Evolutionary conservation across 768 basidiomycete species (phyloP).

Genomic region (Dentipellis fragilis): DNA sequence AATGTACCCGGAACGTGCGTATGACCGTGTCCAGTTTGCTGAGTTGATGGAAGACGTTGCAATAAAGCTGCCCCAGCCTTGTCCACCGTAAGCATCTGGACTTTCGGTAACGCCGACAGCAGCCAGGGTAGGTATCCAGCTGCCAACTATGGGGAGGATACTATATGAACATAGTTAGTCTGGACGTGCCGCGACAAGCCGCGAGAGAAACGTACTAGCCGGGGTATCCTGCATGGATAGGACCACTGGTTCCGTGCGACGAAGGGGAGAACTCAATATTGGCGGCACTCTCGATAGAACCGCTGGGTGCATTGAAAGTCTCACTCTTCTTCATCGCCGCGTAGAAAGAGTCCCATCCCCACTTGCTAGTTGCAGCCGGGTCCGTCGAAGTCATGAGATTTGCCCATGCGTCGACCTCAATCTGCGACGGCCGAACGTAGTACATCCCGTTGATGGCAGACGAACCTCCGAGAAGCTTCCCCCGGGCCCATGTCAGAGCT

Average conservation of each 20-base stretch:
- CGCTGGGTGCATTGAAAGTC: constrained; percentile 42
- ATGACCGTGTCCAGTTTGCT: constrained; percentile 52
- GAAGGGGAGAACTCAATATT: constrained; percentile 34
- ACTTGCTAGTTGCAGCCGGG: constrained; percentile 20
- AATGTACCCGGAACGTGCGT: constrained; percentile 56
- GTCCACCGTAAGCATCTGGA: constrained; percentile 35
- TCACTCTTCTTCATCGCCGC: constrained; percentile 41
- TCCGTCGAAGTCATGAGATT: constrained; percentile 28
- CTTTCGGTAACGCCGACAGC: constrained; percentile 31
- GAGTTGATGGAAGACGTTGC: constrained; percentile 53
- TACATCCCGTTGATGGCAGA: constrained; percentile 66
- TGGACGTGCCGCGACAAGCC: neutral
- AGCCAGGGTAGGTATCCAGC: constrained; percentile 43
- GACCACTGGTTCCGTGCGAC: constrained; percentile 44
- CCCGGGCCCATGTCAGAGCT: constrained; percentile 45
- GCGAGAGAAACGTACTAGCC: constrained; percentile 34
- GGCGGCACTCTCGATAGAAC: constrained; percentile 27
- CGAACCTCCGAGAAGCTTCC: constrained; percentile 61
- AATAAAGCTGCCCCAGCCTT: constrained; percentile 41
- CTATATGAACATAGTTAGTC: constrained; percentile 9
- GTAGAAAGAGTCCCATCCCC: constrained; percentile 40
- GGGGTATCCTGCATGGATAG: constrained; percentile 38
- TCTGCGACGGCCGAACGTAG: constrained; percentile 40
- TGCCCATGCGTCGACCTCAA: constrained; percentile 40
- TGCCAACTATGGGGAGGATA: constrained; percentile 9